These are phyloP conservation scores for Suillus lakei DNA, from an alignment of 768 basidiomycete species.

Conservation along the genomic window DNA sequence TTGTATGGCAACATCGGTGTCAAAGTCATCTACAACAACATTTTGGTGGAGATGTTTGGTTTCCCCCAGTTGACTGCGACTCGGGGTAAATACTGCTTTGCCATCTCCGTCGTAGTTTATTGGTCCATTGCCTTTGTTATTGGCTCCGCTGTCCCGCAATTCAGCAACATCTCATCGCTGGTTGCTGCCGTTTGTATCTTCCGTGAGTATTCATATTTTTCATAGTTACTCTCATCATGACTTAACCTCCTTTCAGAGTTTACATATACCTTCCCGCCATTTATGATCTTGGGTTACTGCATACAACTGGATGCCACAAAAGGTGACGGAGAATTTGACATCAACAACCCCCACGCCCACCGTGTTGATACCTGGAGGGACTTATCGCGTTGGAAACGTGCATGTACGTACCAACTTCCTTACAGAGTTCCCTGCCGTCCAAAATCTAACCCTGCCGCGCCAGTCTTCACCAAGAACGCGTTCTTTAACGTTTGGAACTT, in stretches of 20 bases:
- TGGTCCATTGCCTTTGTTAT: constrained; percentile 52
- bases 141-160: constrained; percentile 63
- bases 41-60: constrained; percentile 53
- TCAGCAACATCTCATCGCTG: constrained; percentile 57
- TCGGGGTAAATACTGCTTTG: constrained; percentile 35
- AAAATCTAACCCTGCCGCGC: background rate
- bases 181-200: constrained; percentile 66
- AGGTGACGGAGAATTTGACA: constrained; percentile 28
- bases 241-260: constrained; percentile 33
- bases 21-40: constrained; percentile 59
- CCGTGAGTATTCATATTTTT: constrained; percentile 33
- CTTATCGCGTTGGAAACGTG: constrained; percentile 35
- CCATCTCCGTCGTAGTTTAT: constrained; percentile 25
- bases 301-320: constrained; percentile 33
- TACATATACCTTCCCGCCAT: constrained; percentile 45
- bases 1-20: constrained; percentile 68
- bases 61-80: constrained; percentile 54
- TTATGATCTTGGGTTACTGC: constrained; percentile 38
- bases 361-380: constrained; percentile 35
- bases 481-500: constrained; percentile 60
- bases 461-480: constrained; percentile 32
- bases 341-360: constrained; percentile 29
- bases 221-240: constrained; percentile 44
- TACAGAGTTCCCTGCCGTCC: background rate
- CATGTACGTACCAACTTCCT: constrained; percentile 22